phyloP scores from a whole-genome alignment of 2,329 filamentous ascomycete genomes.

The Xylaria sp. region DNA sequence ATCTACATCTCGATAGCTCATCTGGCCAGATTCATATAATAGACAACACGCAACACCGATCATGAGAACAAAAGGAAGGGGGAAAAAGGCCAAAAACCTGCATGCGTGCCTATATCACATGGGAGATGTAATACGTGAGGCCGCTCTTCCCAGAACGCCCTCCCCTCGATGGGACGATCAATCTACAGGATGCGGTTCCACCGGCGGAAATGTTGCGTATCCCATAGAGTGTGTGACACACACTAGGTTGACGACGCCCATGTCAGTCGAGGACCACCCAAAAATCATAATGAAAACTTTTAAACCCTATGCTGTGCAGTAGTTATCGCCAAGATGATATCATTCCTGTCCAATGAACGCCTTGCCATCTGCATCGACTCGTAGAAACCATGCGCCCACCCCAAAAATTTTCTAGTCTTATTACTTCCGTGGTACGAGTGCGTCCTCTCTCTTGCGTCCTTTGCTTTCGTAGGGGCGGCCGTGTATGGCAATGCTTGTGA shows the following conservation, averaged over 20 bases:
- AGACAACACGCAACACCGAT: slow-evolving; percentile 22
- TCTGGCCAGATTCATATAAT: slow-evolving; percentile 23
- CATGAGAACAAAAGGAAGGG: slow-evolving; percentile 9
- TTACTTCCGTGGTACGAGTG: slow-evolving; percentile 8
- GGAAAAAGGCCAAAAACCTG: slow-evolving; percentile 15
- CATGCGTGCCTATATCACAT: slow-evolving; percentile 18
- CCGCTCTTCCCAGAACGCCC: slow-evolving; percentile 12
- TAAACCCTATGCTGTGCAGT: slow-evolving; percentile 17
- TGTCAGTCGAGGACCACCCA: slow-evolving; percentile 14
- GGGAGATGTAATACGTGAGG: slow-evolving; percentile 22
- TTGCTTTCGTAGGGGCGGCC: slow-evolving; percentile 7
- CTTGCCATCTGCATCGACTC: slow-evolving; percentile 14
- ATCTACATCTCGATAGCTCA: slow-evolving; percentile 13
- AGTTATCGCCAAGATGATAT: slow-evolving; percentile 22
- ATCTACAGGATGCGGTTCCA: slow-evolving; percentile 11
- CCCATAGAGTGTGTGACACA: slow-evolving; percentile 15
- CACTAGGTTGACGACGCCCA: slow-evolving; percentile 10
- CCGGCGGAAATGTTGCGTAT: slow-evolving; percentile 15
- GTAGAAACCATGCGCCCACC: slow-evolving; percentile 3
- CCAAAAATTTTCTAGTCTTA: slow-evolving; percentile 6
- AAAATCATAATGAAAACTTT: slow-evolving; percentile 18
- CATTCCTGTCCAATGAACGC: slow-evolving; percentile 14
- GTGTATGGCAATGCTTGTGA: slow-evolving; percentile 2
- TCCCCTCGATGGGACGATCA: slow-evolving; percentile 12
- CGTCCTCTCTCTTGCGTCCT: slow-evolving; percentile 8